These are phyloP conservation scores for Nakazawaea siamensis DNA, from an alignment of 805 yeast genomes.

Conservation along the genomic window DNA sequence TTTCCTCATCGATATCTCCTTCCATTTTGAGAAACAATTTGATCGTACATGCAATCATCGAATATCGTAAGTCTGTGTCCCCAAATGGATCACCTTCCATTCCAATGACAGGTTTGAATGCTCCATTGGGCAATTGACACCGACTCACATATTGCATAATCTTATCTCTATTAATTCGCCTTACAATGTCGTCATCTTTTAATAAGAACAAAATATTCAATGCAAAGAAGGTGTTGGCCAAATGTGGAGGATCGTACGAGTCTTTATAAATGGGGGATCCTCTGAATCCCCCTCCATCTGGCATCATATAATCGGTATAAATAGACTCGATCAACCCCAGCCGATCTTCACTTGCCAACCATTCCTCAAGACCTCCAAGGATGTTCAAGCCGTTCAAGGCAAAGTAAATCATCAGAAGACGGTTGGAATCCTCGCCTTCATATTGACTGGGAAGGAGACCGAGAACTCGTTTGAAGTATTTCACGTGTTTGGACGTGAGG, in stretches of 20 bases:
- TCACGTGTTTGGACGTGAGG: constrained; percentile 16
- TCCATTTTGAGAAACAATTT: constrained; percentile 40
- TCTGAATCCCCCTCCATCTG: constrained; percentile 40
- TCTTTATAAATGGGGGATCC: constrained; percentile 43
- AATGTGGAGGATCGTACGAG: constrained; percentile 52
- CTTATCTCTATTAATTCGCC: constrained; percentile 27
- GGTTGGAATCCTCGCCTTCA: constrained; percentile 64
- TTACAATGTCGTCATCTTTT: constrained; percentile 28
- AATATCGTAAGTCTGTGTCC: constrained; percentile 64
- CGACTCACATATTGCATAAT: constrained; percentile 45
- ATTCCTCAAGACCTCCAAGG: constrained; percentile 24
- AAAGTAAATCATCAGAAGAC: constrained; percentile 63
- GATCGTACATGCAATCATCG: constrained; percentile 66
- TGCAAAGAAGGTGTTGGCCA: constrained; percentile 75
- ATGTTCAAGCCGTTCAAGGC: constrained; percentile 54
- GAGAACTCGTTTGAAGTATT: constrained; percentile 21
- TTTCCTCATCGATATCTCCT: constrained; percentile 33
- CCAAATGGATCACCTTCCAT: constrained; percentile 31
- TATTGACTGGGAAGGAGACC: constrained; percentile 32
- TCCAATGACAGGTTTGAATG: constrained; percentile 41
- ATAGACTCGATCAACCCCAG: constrained; percentile 31
- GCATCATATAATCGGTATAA: constrained; percentile 33
- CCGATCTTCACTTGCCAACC: constrained; percentile 21
- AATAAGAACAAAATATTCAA: constrained; percentile 48
- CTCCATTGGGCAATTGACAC: constrained; percentile 59